Evolutionary conservation across 805 yeast species (phyloP).

Genomic region (Starmerella davenportii): DNA sequence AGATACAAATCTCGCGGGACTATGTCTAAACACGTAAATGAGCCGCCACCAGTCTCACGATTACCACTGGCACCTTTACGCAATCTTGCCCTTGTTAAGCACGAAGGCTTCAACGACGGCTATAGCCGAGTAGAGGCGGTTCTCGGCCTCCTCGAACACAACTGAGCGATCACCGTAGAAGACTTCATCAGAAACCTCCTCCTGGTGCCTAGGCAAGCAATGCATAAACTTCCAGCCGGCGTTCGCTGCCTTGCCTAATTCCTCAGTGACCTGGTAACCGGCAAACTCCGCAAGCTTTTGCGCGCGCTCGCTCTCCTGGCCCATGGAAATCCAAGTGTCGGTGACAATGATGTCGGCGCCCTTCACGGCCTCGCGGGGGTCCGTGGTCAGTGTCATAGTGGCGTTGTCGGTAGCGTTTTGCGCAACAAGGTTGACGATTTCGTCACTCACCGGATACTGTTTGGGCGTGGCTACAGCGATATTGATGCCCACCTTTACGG

Average conservation of each 20-base stretch:
- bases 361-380: constrained; percentile 56
- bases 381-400: constrained; percentile 35
- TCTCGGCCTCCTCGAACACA: constrained; percentile 92
- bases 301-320: constrained; percentile 68
- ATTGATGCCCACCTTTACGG: constrained; percentile 64
- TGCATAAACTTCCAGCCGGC: constrained; percentile 84
- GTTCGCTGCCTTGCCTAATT: constrained; percentile 41
- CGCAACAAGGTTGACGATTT: constrained; percentile 37
- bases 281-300: constrained; percentile 60
- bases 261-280: constrained; percentile 68
- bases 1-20: too few relatives aligned
- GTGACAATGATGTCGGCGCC: constrained; percentile 75
- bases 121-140: constrained; percentile 88
- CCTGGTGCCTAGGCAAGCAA: constrained; percentile 87
- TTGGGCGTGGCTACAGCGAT: constrained; percentile 72
- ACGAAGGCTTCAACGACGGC: constrained; percentile 85
- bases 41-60: too few relatives aligned
- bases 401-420: constrained; percentile 36
- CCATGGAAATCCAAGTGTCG: constrained; percentile 97
- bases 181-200: constrained; percentile 86
- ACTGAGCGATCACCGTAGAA: constrained; percentile 69
- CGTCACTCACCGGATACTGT: constrained; percentile 44
- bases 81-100: constrained; percentile 45
- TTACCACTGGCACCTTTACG: neutral
- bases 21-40: too few relatives aligned